These are phyloP conservation scores for Musa beccarii DNA, from an alignment of 176 grass and related monocot genomes.

Conservation along the genomic window DNA sequence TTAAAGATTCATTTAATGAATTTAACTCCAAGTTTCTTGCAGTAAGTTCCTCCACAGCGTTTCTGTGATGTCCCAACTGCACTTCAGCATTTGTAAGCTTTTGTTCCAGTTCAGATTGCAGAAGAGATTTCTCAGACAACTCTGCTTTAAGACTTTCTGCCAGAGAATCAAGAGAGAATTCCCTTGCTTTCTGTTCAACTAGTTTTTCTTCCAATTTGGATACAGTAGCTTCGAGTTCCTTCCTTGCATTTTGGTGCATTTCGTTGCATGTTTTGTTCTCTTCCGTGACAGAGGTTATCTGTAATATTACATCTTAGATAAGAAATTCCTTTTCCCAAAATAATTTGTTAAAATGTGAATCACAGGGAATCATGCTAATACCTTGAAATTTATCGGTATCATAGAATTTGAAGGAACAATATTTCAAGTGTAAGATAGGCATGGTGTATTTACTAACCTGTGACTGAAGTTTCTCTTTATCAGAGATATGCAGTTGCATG, in stretches of 20 bases:
- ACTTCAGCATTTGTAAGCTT: conserved; percentile 36
- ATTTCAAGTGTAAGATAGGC: neutral
- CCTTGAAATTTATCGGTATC: conserved; percentile 26
- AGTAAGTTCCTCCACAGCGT: conserved; percentile 46
- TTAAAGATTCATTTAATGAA: conserved; percentile 54
- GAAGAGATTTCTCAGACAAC: conserved; percentile 51
- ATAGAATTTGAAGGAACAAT: neutral
- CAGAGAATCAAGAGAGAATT: conserved; percentile 5
- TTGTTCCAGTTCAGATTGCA: conserved; percentile 54
- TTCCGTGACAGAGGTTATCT: conserved; percentile 46
- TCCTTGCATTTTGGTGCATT: conserved; percentile 51
- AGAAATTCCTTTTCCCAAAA: conserved; percentile 23
- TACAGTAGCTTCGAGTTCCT: conserved; percentile 55
- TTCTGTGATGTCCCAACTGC: conserved; percentile 63
- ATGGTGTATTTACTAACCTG: conserved; percentile 49
- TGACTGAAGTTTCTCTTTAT: conserved; percentile 50
- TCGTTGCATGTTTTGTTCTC: conserved; percentile 49
- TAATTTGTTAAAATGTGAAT: conserved; percentile 34
- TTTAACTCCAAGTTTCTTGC: conserved; percentile 66
- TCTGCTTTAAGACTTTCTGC: conserved; percentile 9
- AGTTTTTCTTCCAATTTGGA: conserved; percentile 60
- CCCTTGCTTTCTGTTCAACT: conserved; percentile 20
- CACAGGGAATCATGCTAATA: conserved; percentile 31
- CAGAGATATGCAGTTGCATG: conserved; percentile 30
- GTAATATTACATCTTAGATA: conserved; percentile 19